Base-by-base conservation (phyloP, 305 asterid genomes). In the Fraxinus angustifolia region DNA sequence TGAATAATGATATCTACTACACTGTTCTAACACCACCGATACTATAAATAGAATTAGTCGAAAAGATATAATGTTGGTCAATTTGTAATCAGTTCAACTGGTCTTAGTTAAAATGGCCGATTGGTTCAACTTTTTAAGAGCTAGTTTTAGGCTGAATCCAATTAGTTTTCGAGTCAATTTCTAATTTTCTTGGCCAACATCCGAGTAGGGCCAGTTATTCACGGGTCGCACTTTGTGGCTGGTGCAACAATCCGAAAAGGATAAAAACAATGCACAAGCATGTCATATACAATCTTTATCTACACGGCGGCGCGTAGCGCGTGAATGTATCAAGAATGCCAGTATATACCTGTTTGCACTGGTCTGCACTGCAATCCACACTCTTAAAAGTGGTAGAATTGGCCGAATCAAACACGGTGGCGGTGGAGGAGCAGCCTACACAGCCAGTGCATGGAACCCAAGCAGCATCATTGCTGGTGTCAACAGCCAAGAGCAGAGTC, bases 371-470 rank as follows among this genome's bases (percentile, higher is more conserved):
- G 82, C 97, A 94, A 71, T 75, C 87, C n/a, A 94, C 76, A 45
- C 87, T 88, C 82, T 86, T 90, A 90, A 80, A 90, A 38, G 93
- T 76, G 84, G 92, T 26, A 31, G 98, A 95, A 79, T 91, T 88
- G 19, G 82, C 83, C 6, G 92, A 68, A 23, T 85, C 73, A 68
- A 86, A 90, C n/a, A 76, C 48, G 30, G 35, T 16, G 2, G 88
- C 73, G 78, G 91, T 68, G 23, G 93, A 67, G 84, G 96, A 79
- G 86, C 98, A 94, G 23, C 98, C 98, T 42, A 71, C 75, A 84
- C 98, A 93, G 73, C 90, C 95, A 78, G 86, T 50, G 85, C 97
- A 92, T 0, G 97, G 98, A 6, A 95, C 78, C 95, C 97, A 93
- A 50, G 92, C 94, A 80, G 88, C 92, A 84, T 91, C 97, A 85